phyloP scores from a whole-genome alignment of 1,284 basidiomycete species.

The Dichomitus squalens region DNA sequence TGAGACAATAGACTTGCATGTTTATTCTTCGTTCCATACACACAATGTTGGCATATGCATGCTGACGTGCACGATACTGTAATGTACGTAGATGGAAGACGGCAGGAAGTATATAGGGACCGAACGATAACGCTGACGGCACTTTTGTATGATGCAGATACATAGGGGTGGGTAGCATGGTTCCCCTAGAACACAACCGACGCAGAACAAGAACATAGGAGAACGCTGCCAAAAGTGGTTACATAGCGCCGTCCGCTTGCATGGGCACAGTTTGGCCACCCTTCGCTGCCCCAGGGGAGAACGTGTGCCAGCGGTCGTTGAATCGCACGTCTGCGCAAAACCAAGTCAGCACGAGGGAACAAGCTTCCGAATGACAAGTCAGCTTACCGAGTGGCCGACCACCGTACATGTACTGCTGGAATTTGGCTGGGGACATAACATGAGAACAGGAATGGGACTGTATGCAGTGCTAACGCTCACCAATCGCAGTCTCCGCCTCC shows the following conservation, averaged over 20 bases:
- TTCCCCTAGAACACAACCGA: not conserved
- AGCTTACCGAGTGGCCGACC: slow-evolving; percentile 80
- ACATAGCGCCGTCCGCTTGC: slow-evolving; percentile 27
- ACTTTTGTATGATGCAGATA: slow-evolving; percentile 11
- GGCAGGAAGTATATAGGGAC: too few species aligned
- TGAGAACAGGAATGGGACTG: not conserved
- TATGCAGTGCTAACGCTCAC: slow-evolving; percentile 39
- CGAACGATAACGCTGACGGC: not conserved
- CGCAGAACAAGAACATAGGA: slow-evolving; percentile 2
- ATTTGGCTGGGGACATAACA: slow-evolving; percentile 64
- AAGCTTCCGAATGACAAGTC: not conserved
- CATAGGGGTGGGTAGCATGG: not conserved
- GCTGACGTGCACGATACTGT: not conserved
- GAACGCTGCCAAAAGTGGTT: slow-evolving; percentile 1
- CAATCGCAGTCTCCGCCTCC: slow-evolving; percentile 94
- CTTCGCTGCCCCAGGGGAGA: slow-evolving; percentile 81
- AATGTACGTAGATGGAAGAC: not conserved
- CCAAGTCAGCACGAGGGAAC: slow-evolving; percentile 1
- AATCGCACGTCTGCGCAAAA: slow-evolving; percentile 75
- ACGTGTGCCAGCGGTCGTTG: slow-evolving; percentile 92
- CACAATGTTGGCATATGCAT: not conserved
- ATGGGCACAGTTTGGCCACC: slow-evolving; percentile 67
- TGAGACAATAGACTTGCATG: slow-evolving; percentile 3
- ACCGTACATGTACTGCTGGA: slow-evolving; percentile 90
- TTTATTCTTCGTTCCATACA: not conserved